A percentile compares a stretch with the other conserved stretches of the same genome.
phyloP scores from a whole-genome alignment of 129 eudicot genomes.

The Oenanthe sinensis region DNA sequence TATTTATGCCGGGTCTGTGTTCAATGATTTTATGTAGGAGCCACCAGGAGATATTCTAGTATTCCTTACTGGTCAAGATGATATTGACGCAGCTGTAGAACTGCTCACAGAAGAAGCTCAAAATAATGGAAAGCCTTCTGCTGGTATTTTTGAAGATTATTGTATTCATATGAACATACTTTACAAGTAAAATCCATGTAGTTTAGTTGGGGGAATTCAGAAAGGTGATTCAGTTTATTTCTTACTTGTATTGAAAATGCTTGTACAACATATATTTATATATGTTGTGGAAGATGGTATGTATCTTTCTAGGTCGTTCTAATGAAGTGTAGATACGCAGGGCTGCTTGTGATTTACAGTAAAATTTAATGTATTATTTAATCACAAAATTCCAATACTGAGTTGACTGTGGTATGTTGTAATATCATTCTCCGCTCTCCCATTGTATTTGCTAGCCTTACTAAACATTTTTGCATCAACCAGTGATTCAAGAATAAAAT shows the following conservation, averaged over 20 bases:
- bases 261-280: not conserved
- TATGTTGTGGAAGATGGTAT: not conserved
- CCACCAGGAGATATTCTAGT: constrained; percentile 92
- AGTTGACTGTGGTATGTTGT: not conserved
- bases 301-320: not conserved
- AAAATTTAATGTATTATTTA: not conserved
- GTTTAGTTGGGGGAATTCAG: not conserved
- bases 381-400: not conserved
- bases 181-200: not conserved
- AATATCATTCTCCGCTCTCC: not conserved
- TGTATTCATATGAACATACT: not conserved
- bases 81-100: constrained; percentile 84
- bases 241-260: not conserved
- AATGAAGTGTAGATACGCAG: not conserved
- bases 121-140: constrained; percentile 31
- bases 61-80: constrained; percentile 97
- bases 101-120: constrained; percentile 77
- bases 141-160: constrained; percentile 31
- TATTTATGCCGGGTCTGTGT: not conserved
- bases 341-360: not conserved
- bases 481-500: not conserved
- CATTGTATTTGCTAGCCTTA: not conserved
- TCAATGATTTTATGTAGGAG: constrained; percentile 36
- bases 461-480: not conserved
- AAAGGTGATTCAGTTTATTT: not conserved